Percentiles rank a stretch among this genome's conserved stretches.
Evolutionary conservation across 371 early-diverging fungal species (phyloP).

Genomic region (Phascolomyces articulosus): DNA sequence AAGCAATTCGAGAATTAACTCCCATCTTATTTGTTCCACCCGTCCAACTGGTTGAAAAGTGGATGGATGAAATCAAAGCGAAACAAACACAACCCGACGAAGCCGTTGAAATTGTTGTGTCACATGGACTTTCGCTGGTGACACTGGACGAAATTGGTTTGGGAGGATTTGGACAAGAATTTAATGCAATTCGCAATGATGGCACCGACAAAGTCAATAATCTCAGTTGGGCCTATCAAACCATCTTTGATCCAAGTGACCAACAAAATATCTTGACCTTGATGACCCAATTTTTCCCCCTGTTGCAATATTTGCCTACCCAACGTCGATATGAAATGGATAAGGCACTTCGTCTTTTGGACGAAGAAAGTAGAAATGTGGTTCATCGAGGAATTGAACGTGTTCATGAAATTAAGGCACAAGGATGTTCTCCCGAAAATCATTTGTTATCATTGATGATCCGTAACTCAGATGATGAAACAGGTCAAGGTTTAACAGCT

Average conservation of each 20-base stretch:
- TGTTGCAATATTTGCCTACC: conserved; percentile 38
- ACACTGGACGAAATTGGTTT: conserved; percentile 55
- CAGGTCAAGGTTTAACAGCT: conserved; percentile 31
- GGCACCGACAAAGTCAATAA: conserved; percentile 30
- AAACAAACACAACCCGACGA: conserved; percentile 6
- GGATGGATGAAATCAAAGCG: conserved; percentile 2
- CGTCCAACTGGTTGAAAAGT: conserved; percentile 13
- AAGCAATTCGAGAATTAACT: conserved; percentile 47
- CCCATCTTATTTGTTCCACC: conserved; percentile 49
- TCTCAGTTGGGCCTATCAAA: conserved; percentile 50
- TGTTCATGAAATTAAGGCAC: not conserved
- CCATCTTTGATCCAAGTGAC: conserved; percentile 32
- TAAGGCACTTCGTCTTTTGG: conserved; percentile 18
- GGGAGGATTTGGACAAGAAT: conserved; percentile 46
- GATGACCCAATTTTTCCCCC: conserved; percentile 42
- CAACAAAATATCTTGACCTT: conserved; percentile 25
- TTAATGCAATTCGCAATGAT: conserved; percentile 20
- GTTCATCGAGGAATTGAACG: conserved; percentile 46
- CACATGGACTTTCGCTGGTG: conserved; percentile 38
- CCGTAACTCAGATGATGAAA: conserved; percentile 33
- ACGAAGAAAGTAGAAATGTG: conserved; percentile 43
- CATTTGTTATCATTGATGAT: conserved; percentile 43
- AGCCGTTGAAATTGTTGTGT: conserved; percentile 33
- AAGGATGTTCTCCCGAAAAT: conserved; percentile 15
- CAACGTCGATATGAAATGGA: conserved; percentile 23